A percentile compares a stretch with the other conserved stretches of the same genome.
Conservation (phyloP, 768 basidiomycete genomes). For the Megacollybia marginata region DNA sequence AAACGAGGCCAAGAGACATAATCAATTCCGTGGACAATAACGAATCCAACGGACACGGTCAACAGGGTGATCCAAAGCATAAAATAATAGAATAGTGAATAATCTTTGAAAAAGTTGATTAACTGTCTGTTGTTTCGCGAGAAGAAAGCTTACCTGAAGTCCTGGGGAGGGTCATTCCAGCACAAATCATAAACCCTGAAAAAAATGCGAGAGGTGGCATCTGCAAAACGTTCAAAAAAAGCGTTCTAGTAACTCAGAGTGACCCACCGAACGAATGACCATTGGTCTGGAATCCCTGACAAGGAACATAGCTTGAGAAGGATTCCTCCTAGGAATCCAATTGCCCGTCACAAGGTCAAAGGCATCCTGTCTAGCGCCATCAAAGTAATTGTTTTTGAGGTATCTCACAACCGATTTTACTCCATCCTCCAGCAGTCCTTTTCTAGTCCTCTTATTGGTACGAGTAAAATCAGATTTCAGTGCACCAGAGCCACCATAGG, state of each 20-base stretch:
- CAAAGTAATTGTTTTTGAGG: constrained; percentile 93
- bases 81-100: constrained; percentile 81
- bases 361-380: constrained; percentile 93
- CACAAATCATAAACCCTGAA: constrained; percentile 82
- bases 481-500: constrained; percentile 93
- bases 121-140: not conserved
- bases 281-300: constrained; percentile 78
- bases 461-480: constrained; percentile 96
- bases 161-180: constrained; percentile 80
- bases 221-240: constrained; percentile 31
- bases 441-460: constrained; percentile 80
- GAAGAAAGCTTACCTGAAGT: constrained; percentile 62
- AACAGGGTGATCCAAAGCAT: constrained; percentile 71
- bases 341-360: constrained; percentile 90
- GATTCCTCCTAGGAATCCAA: constrained; percentile 80
- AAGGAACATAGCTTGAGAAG: constrained; percentile 61
- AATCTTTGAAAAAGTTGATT: constrained; percentile 41
- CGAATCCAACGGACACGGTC: constrained; percentile 57
- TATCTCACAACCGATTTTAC: constrained; percentile 81
- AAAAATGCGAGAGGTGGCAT: constrained; percentile 79
- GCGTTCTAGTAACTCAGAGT: not conserved
- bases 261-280: constrained; percentile 71
- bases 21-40: constrained; percentile 80
- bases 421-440: constrained; percentile 79
- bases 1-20: constrained; percentile 95